A percentile compares a stretch with the other conserved stretches of the same genome.
Conservation (phyloP, 2,329 filamentous ascomycete genomes). For the Fusarium tricinctum region DNA sequence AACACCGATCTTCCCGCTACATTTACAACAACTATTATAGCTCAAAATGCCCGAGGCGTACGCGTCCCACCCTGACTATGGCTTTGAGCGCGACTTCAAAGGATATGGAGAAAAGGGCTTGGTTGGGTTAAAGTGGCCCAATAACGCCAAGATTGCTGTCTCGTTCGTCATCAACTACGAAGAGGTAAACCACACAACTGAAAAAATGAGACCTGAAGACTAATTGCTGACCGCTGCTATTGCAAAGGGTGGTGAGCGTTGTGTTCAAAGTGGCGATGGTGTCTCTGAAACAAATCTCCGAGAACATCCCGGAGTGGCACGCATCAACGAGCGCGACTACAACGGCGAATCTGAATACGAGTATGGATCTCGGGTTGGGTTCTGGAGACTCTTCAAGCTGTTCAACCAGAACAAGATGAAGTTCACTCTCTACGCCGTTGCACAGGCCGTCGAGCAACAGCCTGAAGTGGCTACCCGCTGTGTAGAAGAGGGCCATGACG, state of each 20-base stretch:
- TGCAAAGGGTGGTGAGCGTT: constrained; percentile 1
- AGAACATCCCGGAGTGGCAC: neutral
- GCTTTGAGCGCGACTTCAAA: constrained; percentile 9
- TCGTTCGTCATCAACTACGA: constrained; percentile 25
- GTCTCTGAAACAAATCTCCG: constrained; percentile 14
- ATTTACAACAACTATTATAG: neutral
- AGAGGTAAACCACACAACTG: neutral
- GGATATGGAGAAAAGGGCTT: constrained; percentile 20
- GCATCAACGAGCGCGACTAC: constrained; percentile 8
- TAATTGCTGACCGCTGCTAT: neutral
- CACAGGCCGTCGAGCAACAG: constrained; percentile 8
- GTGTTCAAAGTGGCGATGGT: constrained; percentile 1
- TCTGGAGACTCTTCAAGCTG: constrained; percentile 12
- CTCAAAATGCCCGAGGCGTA: neutral
- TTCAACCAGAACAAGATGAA: constrained; percentile 9
- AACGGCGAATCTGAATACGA: constrained; percentile 25
- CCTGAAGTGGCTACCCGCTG: constrained; percentile 15
- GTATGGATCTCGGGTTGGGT: constrained; percentile 18
- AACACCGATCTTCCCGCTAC: neutral
- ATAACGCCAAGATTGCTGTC: constrained; percentile 6
- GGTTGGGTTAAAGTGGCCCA: constrained; percentile 8
- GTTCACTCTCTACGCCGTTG: constrained; percentile 17
- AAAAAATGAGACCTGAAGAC: too few relatives aligned
- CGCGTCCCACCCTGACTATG: neutral
- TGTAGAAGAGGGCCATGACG: constrained; percentile 9